Evolutionary conservation across 2,329 filamentous ascomycete genomes (phyloP), one percentile per base, ranked within the genome.

Genomic region (Aureobasidium pullulans): DNA sequence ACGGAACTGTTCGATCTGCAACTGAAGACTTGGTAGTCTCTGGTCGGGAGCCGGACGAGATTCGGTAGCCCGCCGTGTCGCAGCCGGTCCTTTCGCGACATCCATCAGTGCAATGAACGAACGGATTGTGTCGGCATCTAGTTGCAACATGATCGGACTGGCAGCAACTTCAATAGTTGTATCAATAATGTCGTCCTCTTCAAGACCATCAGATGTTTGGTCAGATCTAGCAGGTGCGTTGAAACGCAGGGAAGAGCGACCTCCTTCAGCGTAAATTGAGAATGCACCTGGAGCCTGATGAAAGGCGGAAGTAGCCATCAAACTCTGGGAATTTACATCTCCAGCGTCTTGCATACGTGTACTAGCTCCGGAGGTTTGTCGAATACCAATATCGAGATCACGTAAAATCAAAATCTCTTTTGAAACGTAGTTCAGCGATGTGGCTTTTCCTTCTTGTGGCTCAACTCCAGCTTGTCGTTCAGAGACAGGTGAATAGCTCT

Each of bases 211-310:
- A 8, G 19, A 8, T 34, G 15, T 9, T 8, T 47, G 7, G 10
- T 39, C 15, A 19, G 54, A 19, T 50, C n/a, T 32, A 15, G 43
- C 16, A 11, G 32, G 43, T 19, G 39, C n/a, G 6, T 57, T 39
- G 28, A 57, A 57, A n/a, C 54, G 54, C 4, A 57, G 6, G 6
- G 54, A 48, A 8, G 54, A 48, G 10, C 54, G 54, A 6, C 54
- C 54, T 40, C 34, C 43, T 43, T 77, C 72, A 2, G 76, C 76
- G 63, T 79, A 78, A 28, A 72, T 70, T 0, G 77, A 79, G 63
- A 79, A 79, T 0, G 76, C 72, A 0, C 77, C 77, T 16, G 77
- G 77, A 67, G 77, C 73, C 52, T 71, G 71, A 59, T 47, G 54
- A 19, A 48, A 48, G 43, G 19, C 43, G 6, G 54, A 57, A 6